Base-by-base conservation (phyloP, 2,329 filamentous ascomycete species). In the Curvularia lunata region DNA sequence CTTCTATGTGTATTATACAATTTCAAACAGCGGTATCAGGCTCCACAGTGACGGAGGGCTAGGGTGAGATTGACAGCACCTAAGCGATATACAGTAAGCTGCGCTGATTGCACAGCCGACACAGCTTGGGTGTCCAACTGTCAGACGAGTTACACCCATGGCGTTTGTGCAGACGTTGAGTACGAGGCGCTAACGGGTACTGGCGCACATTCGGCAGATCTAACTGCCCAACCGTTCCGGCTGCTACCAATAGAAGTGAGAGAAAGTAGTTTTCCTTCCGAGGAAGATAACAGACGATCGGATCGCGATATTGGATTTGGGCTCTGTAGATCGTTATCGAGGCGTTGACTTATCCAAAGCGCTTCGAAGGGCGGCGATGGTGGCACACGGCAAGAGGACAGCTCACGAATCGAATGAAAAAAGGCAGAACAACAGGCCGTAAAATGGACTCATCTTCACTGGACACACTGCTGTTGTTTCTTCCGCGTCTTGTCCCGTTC, bases 1-100 rank as follows among this genome's bases (percentile, higher is more conserved):
- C 54, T 19, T 43, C 27, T 52, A 40, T 52, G 49, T 55, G 32
- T 55, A 50, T 42, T 19, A 19, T 55, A 34, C 49, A 30, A 27
- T 53, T 48, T 16, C 23, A 52, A 23, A 48, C 16, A 38, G 32
- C 48, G 40, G 34, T 45, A 51, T 40, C 37, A 48, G 23, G 30
- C 54, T 52, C 49, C 46, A 46, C 30, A 32, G 40, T 16, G 53
- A 32, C 32, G 40, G 16, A 49, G 30, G 54, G 34, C 54, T 60
- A 57, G 32, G 49, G 52, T 53, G 37, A 37, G 41, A 40, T 53
- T 42, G 40, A 54, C 27, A 57, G 46, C 42, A 54, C 25, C 54
- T 60, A 57, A 51, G 54, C 57, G 54, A 57, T 28, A 37, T 41
- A 50, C 47, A 54, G 56, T 60, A 60, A 60, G 54, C 49, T 16